Evolutionary conservation across 164 flowering plant species (phyloP), one percentile per base, ranked within the genome.

Genomic region (Aristolochia californica): DNA sequence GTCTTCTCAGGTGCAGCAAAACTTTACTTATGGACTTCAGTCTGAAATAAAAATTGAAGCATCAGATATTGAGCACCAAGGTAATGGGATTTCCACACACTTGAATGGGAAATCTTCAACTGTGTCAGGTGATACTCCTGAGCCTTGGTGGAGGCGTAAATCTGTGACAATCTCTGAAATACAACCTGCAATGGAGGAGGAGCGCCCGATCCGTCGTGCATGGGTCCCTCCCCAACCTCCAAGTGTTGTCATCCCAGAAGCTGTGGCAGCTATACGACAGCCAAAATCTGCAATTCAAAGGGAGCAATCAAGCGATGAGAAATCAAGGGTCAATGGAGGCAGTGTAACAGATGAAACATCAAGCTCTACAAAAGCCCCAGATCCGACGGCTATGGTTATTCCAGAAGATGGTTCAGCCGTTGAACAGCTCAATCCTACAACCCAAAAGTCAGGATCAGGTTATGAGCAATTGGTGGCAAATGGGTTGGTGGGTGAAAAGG

Each of bases 181-280:
- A 4, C 96, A 77, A 25, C 59, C 70, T 20, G 84, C 70, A 11
- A 27, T 4, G 13, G 43, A 57, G 47, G 63, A 48, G 52, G 80
- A 79, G 22, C 64, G 55, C 26, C 79, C 87, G 15, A 48, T 65
- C 59, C 80, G 62, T 51, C 83, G 87, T 40, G 47, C 80, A 7
- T 94, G 99, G 99, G 86, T 86, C 43, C 97, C 99, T 24, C 97
- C 97, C 34, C 93, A 76, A 66, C 88, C 88, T 7, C 97, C 99
- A 7, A 87, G 93, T 15, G 81, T 94, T 62, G 83, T 71, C 52
- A 81, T 87, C 83, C 74, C 96, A 13, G 97, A 84, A 72, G 99
- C 99, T 44, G 97, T 83, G 22, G 87, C 73, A 59, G 99, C 99
- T 59, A 90, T 94, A 56, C 70, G 97, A 47, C 82, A 85, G 52